Conservation (phyloP, 495 filamentous ascomycete species). For the Corynascus novoguineensis region DNA sequence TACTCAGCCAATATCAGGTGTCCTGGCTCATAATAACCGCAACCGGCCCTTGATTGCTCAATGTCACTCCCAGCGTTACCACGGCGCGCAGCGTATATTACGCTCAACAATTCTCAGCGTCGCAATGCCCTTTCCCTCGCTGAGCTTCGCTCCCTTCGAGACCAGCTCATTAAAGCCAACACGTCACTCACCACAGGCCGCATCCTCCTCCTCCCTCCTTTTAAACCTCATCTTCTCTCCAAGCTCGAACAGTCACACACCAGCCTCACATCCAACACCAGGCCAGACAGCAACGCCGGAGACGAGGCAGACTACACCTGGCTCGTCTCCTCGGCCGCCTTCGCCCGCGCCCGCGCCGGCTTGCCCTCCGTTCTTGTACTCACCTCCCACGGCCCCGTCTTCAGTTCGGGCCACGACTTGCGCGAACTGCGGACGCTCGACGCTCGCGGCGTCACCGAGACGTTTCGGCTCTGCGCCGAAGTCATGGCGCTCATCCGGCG, state of each 20-base stretch:
- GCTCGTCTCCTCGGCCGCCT: slow-evolving; percentile 21
- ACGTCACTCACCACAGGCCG: slow-evolving; percentile 15
- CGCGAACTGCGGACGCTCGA: slow-evolving; percentile 12
- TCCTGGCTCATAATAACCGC: neutral
- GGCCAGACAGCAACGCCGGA: neutral
- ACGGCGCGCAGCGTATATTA: slow-evolving; percentile 13
- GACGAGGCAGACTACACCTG: slow-evolving; percentile 14
- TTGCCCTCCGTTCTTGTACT: slow-evolving; percentile 25
- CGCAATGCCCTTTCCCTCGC: slow-evolving; percentile 26
- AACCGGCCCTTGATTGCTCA: neutral
- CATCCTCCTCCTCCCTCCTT: slow-evolving; percentile 23
- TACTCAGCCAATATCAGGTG: no score
- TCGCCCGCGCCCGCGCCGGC: slow-evolving; percentile 5
- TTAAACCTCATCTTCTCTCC: slow-evolving; percentile 17
- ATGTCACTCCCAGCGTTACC: slow-evolving; percentile 10
- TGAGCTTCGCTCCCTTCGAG: slow-evolving; percentile 19
- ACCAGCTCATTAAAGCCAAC: slow-evolving; percentile 22
- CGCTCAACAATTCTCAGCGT: slow-evolving; percentile 4
- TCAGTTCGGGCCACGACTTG: slow-evolving; percentile 28
- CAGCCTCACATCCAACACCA: neutral
- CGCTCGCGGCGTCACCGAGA: slow-evolving; percentile 10
- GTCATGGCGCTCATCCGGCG: slow-evolving; percentile 27
- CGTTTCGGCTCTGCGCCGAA: slow-evolving; percentile 24
- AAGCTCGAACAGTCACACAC: slow-evolving; percentile 1
- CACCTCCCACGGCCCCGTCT: slow-evolving; percentile 24